phyloP scores from a whole-genome alignment of 2,329 filamentous ascomycete genomes.

The Fusarium temperatum region DNA sequence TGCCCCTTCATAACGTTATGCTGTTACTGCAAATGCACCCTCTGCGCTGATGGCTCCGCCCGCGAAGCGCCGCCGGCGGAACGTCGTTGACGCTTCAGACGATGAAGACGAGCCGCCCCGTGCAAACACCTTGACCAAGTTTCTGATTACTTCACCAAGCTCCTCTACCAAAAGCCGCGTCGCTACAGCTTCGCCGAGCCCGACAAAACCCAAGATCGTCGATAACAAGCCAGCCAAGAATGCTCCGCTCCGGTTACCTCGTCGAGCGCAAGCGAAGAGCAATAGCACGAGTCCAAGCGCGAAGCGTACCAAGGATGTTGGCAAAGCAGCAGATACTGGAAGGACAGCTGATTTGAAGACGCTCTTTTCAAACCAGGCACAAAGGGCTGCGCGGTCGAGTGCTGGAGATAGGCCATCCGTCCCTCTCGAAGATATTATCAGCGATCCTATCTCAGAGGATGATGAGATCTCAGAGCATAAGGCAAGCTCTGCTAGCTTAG shows the following conservation, averaged over 20 bases:
- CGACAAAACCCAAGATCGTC: constrained; percentile 46
- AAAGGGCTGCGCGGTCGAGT: constrained; percentile 53
- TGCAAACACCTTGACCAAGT: constrained; percentile 61
- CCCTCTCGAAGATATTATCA: constrained; percentile 59
- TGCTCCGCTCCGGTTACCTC: constrained; percentile 33
- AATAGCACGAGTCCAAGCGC: constrained; percentile 46
- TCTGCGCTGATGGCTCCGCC: constrained; percentile 63
- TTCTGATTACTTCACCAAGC: constrained; percentile 62
- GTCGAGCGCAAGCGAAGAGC: constrained; percentile 44
- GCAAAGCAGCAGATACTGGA: constrained; percentile 59
- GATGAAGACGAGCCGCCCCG: constrained; percentile 58
- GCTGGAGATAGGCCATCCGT: constrained; percentile 42
- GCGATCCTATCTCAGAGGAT: constrained; percentile 68
- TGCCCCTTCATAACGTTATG: constrained; percentile 35
- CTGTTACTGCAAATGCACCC: constrained; percentile 40
- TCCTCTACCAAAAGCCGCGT: constrained; percentile 47
- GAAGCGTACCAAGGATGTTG: constrained; percentile 51
- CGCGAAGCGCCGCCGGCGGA: constrained; percentile 67
- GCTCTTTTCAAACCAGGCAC: constrained; percentile 69
- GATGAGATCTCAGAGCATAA: constrained; percentile 64
- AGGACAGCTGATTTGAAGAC: constrained; percentile 66
- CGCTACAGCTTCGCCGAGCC: constrained; percentile 53
- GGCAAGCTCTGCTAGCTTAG: constrained; percentile 61
- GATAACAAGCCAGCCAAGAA: constrained; percentile 33
- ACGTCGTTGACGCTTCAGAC: constrained; percentile 60